Base-by-base conservation (phyloP, 2,329 filamentous ascomycete genomes). In the Aspergillus oerlinghausenensis region DNA sequence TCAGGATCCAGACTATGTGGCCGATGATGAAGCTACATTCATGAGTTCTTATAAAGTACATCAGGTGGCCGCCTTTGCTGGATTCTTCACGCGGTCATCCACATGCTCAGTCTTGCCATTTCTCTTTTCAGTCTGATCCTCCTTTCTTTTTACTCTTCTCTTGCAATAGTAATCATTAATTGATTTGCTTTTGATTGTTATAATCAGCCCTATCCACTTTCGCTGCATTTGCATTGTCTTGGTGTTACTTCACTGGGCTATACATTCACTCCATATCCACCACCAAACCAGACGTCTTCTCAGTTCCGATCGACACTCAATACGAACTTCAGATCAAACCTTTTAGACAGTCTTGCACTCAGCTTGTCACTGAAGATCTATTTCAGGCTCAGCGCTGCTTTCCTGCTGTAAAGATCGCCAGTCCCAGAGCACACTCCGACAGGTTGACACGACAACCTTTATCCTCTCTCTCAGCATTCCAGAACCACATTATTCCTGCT, bases 371-470 rank as follows among this genome's bases (percentile, higher is more conserved):
- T 38, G 32, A 38, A 38, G 32, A 17, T 38, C 32, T 38, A 38
- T 38, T 38, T 38, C 32, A 38, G 32, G 14, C 32, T 38, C 32
- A 38, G 32, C 32, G 32, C 56, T 54, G 25, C 51, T 54, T 50
- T 47, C 42, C 58, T 55, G 40, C 52, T 45, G 55, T 52, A 7
- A 17, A 38, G 32, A 38, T 38, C 32, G 32, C 32, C 32, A 38
- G 32, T 38, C 14, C 2, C 14, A 17, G 32, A 38, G 32, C 32
- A 17, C 32, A 23, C 17, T 58, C 51, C 45, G 55, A 56, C 51
- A 63, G 62, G 68, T 72, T 71, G 68, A 72, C 70, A 68, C 67
- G 69, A 71, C 69, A 71, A 72, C 70, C 66, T 65, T 65, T 62
- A 60, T 63, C 65, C 65, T 69, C 65, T 60, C 63, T 55, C 28